Evolutionary conservation across 1,284 basidiomycete species (phyloP).

Genomic region (Papiliotrema laurentii): DNA sequence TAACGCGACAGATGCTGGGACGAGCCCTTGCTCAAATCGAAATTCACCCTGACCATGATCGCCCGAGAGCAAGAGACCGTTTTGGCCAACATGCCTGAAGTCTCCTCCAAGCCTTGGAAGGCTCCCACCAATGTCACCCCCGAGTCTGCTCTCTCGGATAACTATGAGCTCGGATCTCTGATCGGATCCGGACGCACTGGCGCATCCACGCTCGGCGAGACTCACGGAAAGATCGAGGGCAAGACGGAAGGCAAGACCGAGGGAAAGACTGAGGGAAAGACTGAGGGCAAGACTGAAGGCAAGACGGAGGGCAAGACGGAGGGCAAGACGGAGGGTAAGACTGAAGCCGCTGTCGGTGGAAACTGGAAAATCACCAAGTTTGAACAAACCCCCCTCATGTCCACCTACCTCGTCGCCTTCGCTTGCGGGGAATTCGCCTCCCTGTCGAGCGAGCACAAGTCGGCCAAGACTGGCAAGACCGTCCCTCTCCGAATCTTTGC

Average conservation of each 20-base stretch:
- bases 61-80: constrained; percentile 67
- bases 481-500: constrained; percentile 84
- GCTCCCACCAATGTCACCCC: constrained; percentile 31
- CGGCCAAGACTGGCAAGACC: constrained; percentile 74
- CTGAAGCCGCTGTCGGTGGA: constrained; percentile 40
- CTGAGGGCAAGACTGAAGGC: constrained; percentile 45
- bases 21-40: constrained; percentile 88
- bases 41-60: constrained; percentile 75
- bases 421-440: constrained; percentile 79
- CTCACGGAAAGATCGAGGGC: constrained; percentile 39
- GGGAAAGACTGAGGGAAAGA: constrained; percentile 39
- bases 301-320: constrained; percentile 42
- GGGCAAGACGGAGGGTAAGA: constrained; percentile 46
- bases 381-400: constrained; percentile 73
- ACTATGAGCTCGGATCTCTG: constrained; percentile 45
- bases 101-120: constrained; percentile 54
- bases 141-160: constrained; percentile 32
- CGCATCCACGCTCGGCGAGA: constrained; percentile 27
- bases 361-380: constrained; percentile 77
- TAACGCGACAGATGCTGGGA: constrained; percentile 64
- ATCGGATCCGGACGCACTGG: constrained; percentile 18
- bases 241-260: constrained; percentile 47
- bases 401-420: constrained; percentile 85
- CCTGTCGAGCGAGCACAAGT: constrained; percentile 70
- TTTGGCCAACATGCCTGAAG: constrained; percentile 73